A percentile compares a stretch with the other conserved stretches of the same genome.
phyloP scores from a whole-genome alignment of 768 basidiomycete species.

The Termitomyces sp. region DNA sequence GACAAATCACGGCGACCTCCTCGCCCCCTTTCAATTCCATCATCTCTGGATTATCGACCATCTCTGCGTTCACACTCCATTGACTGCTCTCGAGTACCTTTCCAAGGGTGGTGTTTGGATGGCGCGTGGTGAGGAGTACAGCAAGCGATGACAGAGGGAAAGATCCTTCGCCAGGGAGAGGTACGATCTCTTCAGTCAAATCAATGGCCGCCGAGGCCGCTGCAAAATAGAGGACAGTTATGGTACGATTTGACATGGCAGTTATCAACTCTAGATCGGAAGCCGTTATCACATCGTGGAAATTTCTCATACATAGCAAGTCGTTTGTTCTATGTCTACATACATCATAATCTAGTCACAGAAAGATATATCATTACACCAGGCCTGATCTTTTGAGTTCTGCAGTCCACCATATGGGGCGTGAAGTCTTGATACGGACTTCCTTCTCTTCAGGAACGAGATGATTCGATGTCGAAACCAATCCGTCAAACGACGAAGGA shows the following conservation, averaged over 20 bases:
- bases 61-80: conserved; percentile 81
- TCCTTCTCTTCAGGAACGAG: conserved; percentile 57
- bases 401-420: conserved; percentile 87
- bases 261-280: background rate
- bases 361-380: background rate
- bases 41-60: conserved; percentile 55
- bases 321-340: too few species aligned
- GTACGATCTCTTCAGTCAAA: conserved; percentile 45
- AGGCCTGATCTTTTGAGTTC: conserved; percentile 43
- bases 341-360: background rate
- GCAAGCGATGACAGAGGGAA: conserved; percentile 48
- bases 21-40: conserved; percentile 60
- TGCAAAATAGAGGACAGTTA: conserved; percentile 52
- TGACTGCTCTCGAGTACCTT: conserved; percentile 53
- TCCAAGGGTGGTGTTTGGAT: conserved; percentile 44
- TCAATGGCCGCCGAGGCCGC: conserved; percentile 69
- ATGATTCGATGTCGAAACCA: conserved; percentile 94
- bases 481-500: conserved; percentile 74
- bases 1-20: conserved; percentile 75
- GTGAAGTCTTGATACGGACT: conserved; percentile 72
- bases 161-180: conserved; percentile 34
- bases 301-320: too few species aligned
- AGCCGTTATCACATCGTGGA: background rate
- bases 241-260: conserved; percentile 22
- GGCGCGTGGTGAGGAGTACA: conserved; percentile 44